Base-by-base conservation (phyloP, 352 stramenopile species). In the Pythium plurisporium region DNA sequence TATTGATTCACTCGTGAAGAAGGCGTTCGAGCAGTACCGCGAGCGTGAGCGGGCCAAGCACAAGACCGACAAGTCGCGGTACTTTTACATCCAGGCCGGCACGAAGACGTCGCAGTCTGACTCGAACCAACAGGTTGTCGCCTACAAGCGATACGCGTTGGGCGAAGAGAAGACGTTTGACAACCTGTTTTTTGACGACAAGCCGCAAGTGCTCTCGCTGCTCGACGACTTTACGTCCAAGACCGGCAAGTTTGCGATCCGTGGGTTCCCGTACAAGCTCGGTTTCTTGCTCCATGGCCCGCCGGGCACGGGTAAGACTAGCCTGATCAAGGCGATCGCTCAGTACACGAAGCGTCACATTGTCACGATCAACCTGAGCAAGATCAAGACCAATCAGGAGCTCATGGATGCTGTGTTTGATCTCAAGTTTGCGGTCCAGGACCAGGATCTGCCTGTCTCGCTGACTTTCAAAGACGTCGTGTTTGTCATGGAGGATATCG, bases 241-340 rank as follows among this genome's bases (percentile, higher is more conserved):
- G 60, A 65, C 27, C 22, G 86, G 84, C 15, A 91, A 90, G 64
- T 96, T 91, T 50, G 68, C 70, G 25, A 91, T 96, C 70, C 56
- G 61, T 22, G 86, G 86, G 17, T 96, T 90, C 52, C 87, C 87
- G 23, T 81, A 95, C 68, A 95, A 94, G 65, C 77, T 75, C 54
- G 86, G 65, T 1, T 80, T 96, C 1, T 68, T 96, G 26, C 63
- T 96, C 4, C 72, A 95, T 45, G 88, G 88, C 0, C 79, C 83
- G 15, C 86, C 87, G 19, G 87, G 87, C 33, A 94, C 78, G 23
- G 76, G 86, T 29, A 96, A 96, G 67, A 96, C 88, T 15, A 88
- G 67, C 50, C 49, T 96, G 3, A 93, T 90, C 73, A 87, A 90
- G 61, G 80, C 83, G 10, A 62, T 96, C 10, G 85, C 88, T 19